Percentiles rank a stretch among this genome's conserved stretches.
These are phyloP conservation scores for Tetracladium setigerum DNA, from an alignment of 495 filamentous ascomycete genomes.

Conservation along the genomic window DNA sequence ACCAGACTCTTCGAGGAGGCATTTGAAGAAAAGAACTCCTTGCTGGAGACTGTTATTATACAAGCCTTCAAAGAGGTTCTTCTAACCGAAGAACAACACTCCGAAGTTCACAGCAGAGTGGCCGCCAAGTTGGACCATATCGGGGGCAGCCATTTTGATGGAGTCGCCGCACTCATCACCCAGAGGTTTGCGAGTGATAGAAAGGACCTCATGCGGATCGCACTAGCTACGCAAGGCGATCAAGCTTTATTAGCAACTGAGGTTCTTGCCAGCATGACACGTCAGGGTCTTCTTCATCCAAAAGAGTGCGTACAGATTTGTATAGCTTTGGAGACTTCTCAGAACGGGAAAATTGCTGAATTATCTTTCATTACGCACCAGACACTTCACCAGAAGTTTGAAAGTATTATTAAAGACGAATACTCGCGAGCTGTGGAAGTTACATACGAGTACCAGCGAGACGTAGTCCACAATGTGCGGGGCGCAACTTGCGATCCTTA, in stretches of 20 bases:
- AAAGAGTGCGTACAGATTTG: constrained; percentile 85
- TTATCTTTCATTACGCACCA: constrained; percentile 76
- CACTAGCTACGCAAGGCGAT: constrained; percentile 61
- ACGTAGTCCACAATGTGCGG: constrained; percentile 59
- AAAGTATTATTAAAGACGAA: constrained; percentile 86
- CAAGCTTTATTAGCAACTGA: constrained; percentile 75
- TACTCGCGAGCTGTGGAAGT: constrained; percentile 84
- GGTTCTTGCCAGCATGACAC: constrained; percentile 84
- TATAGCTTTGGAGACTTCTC: constrained; percentile 81
- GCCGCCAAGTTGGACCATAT: constrained; percentile 43
- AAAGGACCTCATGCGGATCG: constrained; percentile 63
- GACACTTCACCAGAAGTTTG: constrained; percentile 76
- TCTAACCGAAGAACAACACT: constrained; percentile 62
- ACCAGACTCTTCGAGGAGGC: constrained; percentile 44
- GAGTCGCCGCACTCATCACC: constrained; percentile 76
- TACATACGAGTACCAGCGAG: constrained; percentile 77
- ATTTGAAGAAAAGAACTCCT: constrained; percentile 37
- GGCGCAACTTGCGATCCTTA: constrained; percentile 49
- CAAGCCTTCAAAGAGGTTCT: constrained; percentile 72
- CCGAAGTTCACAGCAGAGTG: constrained; percentile 52
- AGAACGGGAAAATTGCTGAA: constrained; percentile 62
- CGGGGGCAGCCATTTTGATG: constrained; percentile 71
- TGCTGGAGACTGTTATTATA: constrained; percentile 36
- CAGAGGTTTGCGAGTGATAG: constrained; percentile 65
- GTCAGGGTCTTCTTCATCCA: constrained; percentile 86